phyloP scores from a whole-genome alignment of 805 yeast genomes.

The Saturnispora gosingensis region DNA sequence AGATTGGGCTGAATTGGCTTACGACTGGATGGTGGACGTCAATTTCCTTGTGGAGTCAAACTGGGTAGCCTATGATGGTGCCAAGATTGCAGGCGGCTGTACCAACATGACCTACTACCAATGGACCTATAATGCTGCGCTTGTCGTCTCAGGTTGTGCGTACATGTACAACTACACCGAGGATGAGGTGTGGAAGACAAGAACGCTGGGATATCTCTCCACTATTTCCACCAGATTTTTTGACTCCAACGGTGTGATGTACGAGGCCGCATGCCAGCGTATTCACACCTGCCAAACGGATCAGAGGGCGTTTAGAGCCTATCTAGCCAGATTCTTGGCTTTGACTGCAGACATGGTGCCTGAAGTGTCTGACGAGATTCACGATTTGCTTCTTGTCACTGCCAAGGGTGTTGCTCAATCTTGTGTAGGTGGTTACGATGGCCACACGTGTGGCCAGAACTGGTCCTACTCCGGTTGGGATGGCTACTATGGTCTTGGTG shows the following conservation, averaged over 20 bases:
- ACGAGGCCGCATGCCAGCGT: constrained; percentile 78
- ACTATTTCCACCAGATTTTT: constrained; percentile 51
- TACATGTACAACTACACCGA: constrained; percentile 66
- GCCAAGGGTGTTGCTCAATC: constrained; percentile 63
- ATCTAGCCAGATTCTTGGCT: constrained; percentile 65
- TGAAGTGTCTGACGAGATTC: constrained; percentile 31
- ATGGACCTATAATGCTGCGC: constrained; percentile 86
- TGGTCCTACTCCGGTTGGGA: constrained; percentile 60
- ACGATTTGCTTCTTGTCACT: constrained; percentile 33
- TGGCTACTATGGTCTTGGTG: constrained; percentile 64
- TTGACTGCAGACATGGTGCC: constrained; percentile 68
- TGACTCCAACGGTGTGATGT: constrained; percentile 42
- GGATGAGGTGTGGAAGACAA: constrained; percentile 54
- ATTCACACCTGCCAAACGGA: constrained; percentile 62
- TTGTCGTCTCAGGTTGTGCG: constrained; percentile 72
- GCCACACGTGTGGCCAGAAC: constrained; percentile 64
- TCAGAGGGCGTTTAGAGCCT: constrained; percentile 89
- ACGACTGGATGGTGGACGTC: constrained; percentile 67
- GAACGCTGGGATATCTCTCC: constrained; percentile 46
- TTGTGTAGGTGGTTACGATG: constrained; percentile 67
- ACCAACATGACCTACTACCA: constrained; percentile 45
- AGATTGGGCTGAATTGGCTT: constrained; percentile 65
- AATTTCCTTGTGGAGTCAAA: constrained; percentile 36
- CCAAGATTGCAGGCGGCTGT: constrained; percentile 52
- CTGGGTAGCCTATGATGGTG: constrained; percentile 61